These are phyloP conservation scores for Globisporangium nagaii DNA, from an alignment of 352 stramenopile species.

Conservation along the genomic window DNA sequence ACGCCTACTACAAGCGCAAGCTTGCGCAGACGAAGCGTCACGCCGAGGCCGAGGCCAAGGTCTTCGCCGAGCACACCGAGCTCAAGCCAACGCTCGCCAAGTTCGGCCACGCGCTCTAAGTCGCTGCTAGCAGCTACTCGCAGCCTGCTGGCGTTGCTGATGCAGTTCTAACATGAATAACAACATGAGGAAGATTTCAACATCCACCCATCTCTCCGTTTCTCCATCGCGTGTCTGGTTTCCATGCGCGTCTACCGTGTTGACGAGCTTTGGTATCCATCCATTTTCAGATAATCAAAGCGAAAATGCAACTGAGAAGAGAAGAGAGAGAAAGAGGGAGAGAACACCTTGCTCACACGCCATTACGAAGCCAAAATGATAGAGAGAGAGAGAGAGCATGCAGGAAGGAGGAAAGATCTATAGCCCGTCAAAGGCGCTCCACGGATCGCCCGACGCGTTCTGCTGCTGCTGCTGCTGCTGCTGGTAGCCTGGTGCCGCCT, in stretches of 20 bases:
- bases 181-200: slow-evolving; percentile 8
- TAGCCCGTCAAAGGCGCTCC: slow-evolving; percentile 77
- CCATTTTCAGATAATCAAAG: neutral
- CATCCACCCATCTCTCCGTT: neutral
- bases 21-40: slow-evolving; percentile 87
- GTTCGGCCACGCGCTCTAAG: slow-evolving; percentile 75
- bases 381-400: neutral
- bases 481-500: slow-evolving; percentile 41
- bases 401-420: slow-evolving; percentile 15
- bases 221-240: neutral
- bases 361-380: neutral
- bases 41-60: slow-evolving; percentile 86
- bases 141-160: slow-evolving; percentile 13
- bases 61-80: slow-evolving; percentile 77
- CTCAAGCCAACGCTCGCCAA: slow-evolving; percentile 83
- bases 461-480: slow-evolving; percentile 48
- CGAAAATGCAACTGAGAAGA: slow-evolving; percentile 1
- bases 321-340: neutral
- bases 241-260: neutral
- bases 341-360: too few species aligned
- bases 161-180: slow-evolving; percentile 6
- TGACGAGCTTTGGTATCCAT: neutral
- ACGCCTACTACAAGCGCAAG: slow-evolving; percentile 99
- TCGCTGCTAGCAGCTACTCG: slow-evolving; percentile 3
- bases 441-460: slow-evolving; percentile 41